Conservation (phyloP, 2,329 filamentous ascomycete genomes). For the Alternaria triticina region DNA sequence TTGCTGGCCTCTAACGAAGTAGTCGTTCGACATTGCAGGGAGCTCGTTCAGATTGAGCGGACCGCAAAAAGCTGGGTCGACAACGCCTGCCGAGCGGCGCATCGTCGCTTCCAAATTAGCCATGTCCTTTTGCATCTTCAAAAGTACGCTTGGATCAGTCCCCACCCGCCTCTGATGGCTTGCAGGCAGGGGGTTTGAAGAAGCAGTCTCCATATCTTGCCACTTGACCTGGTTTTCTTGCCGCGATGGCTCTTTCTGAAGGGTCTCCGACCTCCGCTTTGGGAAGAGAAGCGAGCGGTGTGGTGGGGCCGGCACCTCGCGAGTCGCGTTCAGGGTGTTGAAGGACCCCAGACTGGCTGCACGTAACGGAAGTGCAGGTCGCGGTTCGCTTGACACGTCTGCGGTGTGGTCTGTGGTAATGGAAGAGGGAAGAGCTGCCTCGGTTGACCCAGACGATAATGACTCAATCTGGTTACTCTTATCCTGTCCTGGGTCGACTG, state of each 20-base stretch:
- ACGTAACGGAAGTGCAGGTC: background rate
- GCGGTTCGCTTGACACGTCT: background rate
- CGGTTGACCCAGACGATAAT: background rate
- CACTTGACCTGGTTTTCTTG: background rate
- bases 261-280: background rate
- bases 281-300: background rate
- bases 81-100: constrained; percentile 12
- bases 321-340: background rate
- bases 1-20: background rate
- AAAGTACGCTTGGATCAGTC: background rate
- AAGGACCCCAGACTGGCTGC: background rate
- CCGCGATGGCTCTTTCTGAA: background rate
- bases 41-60: constrained; percentile 10
- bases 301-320: background rate
- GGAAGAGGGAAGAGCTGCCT: background rate
- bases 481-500: background rate
- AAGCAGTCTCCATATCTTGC: background rate
- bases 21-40: background rate
- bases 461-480: background rate
- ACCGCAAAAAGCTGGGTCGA: constrained; percentile 1
- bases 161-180: background rate
- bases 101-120: constrained; percentile 4
- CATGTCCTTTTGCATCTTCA: constrained; percentile 18
- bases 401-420: background rate
- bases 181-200: background rate